Conservation (phyloP, 176 grass and related monocot species). For the Rhynchospora breviuscula region DNA sequence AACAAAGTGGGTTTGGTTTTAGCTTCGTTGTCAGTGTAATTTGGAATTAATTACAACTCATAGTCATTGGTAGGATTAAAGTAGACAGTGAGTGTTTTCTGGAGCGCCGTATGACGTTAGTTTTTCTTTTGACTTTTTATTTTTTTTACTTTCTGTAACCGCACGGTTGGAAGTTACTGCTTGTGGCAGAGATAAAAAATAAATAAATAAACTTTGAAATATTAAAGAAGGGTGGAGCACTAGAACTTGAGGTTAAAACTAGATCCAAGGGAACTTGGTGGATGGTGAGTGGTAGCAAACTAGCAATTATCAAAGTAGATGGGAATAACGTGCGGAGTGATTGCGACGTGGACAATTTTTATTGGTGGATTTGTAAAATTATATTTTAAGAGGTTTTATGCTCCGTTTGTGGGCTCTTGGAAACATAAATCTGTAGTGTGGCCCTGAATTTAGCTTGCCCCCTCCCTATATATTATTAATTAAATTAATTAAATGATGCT, state of each 20-base stretch:
- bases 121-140: background rate
- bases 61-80: background rate
- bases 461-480: background rate
- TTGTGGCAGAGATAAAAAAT: background rate
- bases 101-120: background rate
- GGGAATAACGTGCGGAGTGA: background rate
- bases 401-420: background rate
- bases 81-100: background rate
- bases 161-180: background rate
- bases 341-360: constrained; percentile 2
- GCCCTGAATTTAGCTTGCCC: background rate
- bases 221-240: background rate
- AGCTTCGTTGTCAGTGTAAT: constrained; percentile 21
- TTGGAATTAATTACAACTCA: background rate
- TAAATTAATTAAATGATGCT: background rate
- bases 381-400: background rate
- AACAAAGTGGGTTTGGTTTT: background rate
- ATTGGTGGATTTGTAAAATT: constrained; percentile 15
- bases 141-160: background rate
- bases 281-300: background rate
- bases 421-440: background rate
- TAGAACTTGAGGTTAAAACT: background rate
- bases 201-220: background rate
- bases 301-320: constrained; percentile 1
- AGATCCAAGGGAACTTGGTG: constrained; percentile 6